phyloP scores from a whole-genome alignment of 2,329 filamentous ascomycete genomes.

The Pseudogymnoascus sp. region DNA sequence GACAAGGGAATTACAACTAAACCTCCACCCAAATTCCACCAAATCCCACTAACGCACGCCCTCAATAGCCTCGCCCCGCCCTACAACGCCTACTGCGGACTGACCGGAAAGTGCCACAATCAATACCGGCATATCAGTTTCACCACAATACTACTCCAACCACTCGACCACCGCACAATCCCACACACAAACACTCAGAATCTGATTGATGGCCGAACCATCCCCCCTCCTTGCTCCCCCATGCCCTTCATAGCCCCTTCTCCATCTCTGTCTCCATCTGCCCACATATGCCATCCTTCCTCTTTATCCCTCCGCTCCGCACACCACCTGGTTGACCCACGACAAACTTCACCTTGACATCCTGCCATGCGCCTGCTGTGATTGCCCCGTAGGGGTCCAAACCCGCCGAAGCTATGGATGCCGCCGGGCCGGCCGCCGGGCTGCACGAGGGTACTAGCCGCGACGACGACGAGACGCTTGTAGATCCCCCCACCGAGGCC shows the following conservation, averaged over 20 bases:
- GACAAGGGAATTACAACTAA: neutral
- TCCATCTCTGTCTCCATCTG: neutral
- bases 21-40: neutral
- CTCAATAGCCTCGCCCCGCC: neutral
- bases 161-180: neutral
- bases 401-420: slow-evolving; percentile 1
- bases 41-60: neutral
- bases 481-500: neutral
- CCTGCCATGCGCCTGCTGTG: neutral
- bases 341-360: neutral
- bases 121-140: slow-evolving; percentile 5
- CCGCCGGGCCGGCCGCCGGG: neutral
- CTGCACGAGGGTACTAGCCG: neutral
- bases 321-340: neutral
- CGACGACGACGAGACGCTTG: neutral
- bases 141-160: neutral
- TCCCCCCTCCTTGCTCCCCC: neutral
- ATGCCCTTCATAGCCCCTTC: neutral
- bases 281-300: neutral
- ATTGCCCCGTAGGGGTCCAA: slow-evolving; percentile 1
- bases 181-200: neutral
- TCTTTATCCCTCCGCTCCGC: neutral
- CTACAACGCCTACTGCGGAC: neutral
- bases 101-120: neutral
- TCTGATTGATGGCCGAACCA: neutral